Percentiles rank a stretch among this genome's conserved stretches.
Conservation (phyloP, 768 basidiomycete species). For the Lactifluus echinatus region DNA sequence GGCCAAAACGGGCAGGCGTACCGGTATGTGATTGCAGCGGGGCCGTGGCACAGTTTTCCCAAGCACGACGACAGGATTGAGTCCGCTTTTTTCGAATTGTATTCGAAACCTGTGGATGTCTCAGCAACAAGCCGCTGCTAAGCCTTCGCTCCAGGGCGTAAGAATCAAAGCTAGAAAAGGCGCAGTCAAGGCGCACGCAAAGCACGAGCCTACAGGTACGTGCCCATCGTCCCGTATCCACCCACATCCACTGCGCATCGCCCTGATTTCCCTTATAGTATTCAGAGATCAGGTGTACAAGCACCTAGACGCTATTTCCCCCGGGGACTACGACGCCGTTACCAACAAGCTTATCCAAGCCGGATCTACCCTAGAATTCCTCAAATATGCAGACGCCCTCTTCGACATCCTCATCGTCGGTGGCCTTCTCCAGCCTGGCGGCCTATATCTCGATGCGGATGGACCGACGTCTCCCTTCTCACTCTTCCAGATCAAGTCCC, state of each 20-base stretch:
- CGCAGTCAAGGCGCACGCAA: constrained; percentile 85
- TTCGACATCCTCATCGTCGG: constrained; percentile 96
- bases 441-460: constrained; percentile 80
- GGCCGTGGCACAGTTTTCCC: too few species aligned
- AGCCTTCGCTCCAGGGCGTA: constrained; percentile 90
- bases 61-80: constrained; percentile 1
- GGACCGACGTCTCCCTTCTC: constrained; percentile 84
- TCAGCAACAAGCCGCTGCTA: constrained; percentile 75
- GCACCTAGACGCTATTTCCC: constrained; percentile 74
- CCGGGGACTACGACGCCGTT: constrained; percentile 75
- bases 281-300: constrained; percentile 92
- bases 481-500: constrained; percentile 71
- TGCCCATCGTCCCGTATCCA: not conserved
- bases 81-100: constrained; percentile 19
- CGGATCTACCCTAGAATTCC: constrained; percentile 85
- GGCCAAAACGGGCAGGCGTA: not conserved
- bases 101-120: constrained; percentile 72
- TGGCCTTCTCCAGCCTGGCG: constrained; percentile 93
- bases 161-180: constrained; percentile 91
- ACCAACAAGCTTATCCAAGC: constrained; percentile 82
- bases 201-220: constrained; percentile 79
- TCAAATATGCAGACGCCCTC: constrained; percentile 95
- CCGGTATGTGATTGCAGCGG: too few species aligned
- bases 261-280: constrained; percentile 36
- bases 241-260: constrained; percentile 11